Percentiles rank a stretch among this genome's conserved stretches.
phyloP scores from a whole-genome alignment of 1,139 yeast genomes.

The Kodamaea suecica region DNA sequence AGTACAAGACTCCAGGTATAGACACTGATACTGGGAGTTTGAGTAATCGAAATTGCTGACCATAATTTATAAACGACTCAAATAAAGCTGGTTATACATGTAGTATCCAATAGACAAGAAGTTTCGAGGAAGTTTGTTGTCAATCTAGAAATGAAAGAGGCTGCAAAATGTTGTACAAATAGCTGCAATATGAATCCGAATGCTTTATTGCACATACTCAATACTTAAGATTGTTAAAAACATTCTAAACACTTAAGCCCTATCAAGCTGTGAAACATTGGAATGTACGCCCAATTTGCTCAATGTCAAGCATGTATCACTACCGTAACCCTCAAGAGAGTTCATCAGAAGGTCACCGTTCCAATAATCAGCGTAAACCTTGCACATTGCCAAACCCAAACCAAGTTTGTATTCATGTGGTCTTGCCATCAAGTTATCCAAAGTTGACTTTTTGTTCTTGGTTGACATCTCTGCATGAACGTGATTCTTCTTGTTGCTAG shows the following conservation, averaged over 20 bases:
- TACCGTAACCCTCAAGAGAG: constrained; percentile 85
- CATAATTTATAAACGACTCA: too few relatives aligned
- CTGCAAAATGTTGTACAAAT: too few relatives aligned
- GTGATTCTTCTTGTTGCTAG: constrained; percentile 14
- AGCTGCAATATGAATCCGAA: too few relatives aligned
- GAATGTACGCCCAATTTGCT: constrained; percentile 73
- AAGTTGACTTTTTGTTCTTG: constrained; percentile 33
- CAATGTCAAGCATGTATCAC: constrained; percentile 77
- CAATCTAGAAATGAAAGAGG: too few relatives aligned
- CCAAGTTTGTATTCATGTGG: constrained; percentile 77
- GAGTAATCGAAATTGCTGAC: too few relatives aligned
- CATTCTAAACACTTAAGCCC: constrained; percentile 50
- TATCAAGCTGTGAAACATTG: constrained; percentile 65
- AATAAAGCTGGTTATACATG: too few relatives aligned
- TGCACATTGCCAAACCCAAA: constrained; percentile 86
- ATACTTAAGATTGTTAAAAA: neutral
- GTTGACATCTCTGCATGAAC: constrained; percentile 16
- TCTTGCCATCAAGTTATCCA: constrained; percentile 55
- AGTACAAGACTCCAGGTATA: too few relatives aligned
- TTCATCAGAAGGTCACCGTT: constrained; percentile 82
- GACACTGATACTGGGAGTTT: too few relatives aligned
- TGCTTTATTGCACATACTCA: neutral
- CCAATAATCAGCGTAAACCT: constrained; percentile 94
- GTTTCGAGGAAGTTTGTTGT: too few relatives aligned
- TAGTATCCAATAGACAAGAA: too few relatives aligned